phyloP scores from a whole-genome alignment of 805 yeast genomes.

The Debaryomyces tyrocola region DNA sequence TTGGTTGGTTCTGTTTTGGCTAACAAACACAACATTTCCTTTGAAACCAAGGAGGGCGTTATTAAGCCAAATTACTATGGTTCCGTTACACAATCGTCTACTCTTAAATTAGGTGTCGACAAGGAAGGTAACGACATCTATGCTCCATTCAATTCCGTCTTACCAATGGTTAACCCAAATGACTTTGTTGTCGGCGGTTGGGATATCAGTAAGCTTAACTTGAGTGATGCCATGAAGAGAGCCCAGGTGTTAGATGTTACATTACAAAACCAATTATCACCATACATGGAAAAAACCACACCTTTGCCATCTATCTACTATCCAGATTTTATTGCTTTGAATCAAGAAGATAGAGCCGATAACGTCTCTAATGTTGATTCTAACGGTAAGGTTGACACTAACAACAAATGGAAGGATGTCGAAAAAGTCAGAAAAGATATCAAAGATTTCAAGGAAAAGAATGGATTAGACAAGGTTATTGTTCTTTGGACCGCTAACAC shows the following conservation, averaged over 20 bases:
- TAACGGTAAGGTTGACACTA: slow-evolving; percentile 49
- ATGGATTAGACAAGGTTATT: slow-evolving; percentile 80
- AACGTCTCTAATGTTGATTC: slow-evolving; percentile 66
- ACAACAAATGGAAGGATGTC: slow-evolving; percentile 85
- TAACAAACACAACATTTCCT: slow-evolving; percentile 73
- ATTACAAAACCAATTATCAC: slow-evolving; percentile 72
- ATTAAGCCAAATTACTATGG: slow-evolving; percentile 83
- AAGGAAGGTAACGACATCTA: slow-evolving; percentile 77
- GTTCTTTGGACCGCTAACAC: slow-evolving; percentile 98
- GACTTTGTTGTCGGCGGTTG: slow-evolving; percentile 91
- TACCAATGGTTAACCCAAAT: slow-evolving; percentile 88
- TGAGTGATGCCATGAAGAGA: slow-evolving; percentile 78
- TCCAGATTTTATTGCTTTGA: slow-evolving; percentile 95
- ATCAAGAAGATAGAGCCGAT: slow-evolving; percentile 90
- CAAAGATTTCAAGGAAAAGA: slow-evolving; percentile 66
- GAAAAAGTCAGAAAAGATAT: slow-evolving; percentile 84
- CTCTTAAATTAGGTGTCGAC: slow-evolving; percentile 87
- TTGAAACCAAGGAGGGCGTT: slow-evolving; percentile 80
- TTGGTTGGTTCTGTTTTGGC: slow-evolving; percentile 83
- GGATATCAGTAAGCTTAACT: slow-evolving; percentile 79
- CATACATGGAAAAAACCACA: slow-evolving; percentile 55
- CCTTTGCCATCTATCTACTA: slow-evolving; percentile 89
- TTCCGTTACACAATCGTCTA: slow-evolving; percentile 90
- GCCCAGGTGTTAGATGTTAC: slow-evolving; percentile 85
- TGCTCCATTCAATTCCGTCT: slow-evolving; percentile 86